Conservation (phyloP, 257 asterid species). For the Solanum ossicruentum region DNA sequence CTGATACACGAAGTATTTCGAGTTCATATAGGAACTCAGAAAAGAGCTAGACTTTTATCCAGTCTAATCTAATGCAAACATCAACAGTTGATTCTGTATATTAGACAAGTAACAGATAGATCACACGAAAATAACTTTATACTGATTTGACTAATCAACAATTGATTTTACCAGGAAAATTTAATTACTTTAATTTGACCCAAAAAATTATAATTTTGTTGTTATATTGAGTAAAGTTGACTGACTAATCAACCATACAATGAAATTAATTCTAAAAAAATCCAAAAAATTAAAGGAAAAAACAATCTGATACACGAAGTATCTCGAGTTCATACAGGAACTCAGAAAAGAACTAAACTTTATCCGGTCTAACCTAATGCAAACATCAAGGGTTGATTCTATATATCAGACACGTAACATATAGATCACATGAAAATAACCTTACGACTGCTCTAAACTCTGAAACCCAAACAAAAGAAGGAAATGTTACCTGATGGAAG, state of each 20-base stretch:
- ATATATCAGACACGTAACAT: too few species aligned
- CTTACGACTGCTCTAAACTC: neutral
- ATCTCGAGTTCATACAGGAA: neutral
- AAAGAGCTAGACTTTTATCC: too few species aligned
- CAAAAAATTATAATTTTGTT: neutral
- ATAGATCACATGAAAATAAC: neutral
- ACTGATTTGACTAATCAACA: too few species aligned
- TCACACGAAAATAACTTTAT: neutral
- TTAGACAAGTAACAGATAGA: too few species aligned
- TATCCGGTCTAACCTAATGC: too few species aligned
- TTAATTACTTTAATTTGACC: neutral
- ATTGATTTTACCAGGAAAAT: too few species aligned
- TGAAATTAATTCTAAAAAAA: neutral
- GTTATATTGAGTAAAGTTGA: neutral
- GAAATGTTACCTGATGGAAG: conserved; percentile 54
- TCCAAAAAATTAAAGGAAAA: too few species aligned
- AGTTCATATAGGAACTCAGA: rapidly evolving
- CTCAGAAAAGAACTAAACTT: too few species aligned
- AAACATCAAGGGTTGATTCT: too few species aligned
- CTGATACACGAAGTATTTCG: neutral
- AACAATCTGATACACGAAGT: neutral
- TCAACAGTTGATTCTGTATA: too few species aligned
- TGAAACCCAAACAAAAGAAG: neutral
- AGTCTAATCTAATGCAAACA: too few species aligned
- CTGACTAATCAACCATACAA: neutral